Conservation (phyloP, 345 rosid species). For the Euphorbia peplus region DNA sequence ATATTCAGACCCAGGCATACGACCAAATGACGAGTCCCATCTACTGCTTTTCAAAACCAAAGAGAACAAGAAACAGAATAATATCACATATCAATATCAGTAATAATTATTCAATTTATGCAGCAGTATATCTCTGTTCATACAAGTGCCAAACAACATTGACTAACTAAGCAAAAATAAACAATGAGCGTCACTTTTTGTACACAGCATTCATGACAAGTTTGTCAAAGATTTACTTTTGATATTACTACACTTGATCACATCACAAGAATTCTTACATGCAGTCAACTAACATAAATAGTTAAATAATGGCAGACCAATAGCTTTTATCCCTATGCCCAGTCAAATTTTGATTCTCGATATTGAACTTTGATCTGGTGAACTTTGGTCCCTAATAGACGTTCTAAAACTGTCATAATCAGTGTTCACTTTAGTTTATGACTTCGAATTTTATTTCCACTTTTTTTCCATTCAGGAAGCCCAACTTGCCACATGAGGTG, state of each 20-base stretch:
- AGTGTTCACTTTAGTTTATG: too few relatives aligned
- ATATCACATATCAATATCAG: slow-evolving; percentile 11
- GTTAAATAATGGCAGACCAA: background rate
- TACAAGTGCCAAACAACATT: background rate
- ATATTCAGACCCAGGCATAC: slow-evolving; percentile 79
- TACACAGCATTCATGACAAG: background rate
- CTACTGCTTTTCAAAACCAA: slow-evolving; percentile 41
- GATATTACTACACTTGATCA: background rate
- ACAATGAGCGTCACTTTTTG: background rate
- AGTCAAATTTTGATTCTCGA: too few relatives aligned
- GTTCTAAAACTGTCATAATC: too few relatives aligned
- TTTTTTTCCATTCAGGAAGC: too few relatives aligned
- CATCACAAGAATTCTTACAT: background rate
- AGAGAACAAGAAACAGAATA: slow-evolving; percentile 10
- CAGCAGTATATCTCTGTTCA: background rate
- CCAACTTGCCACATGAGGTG: too few relatives aligned
- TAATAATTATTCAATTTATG: slow-evolving; percentile 12
- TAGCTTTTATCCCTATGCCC: background rate
- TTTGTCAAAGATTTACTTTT: background rate
- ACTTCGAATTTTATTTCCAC: too few relatives aligned
- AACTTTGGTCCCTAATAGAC: too few relatives aligned
- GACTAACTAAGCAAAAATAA: background rate
- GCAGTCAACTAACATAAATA: background rate
- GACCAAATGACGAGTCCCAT: slow-evolving; percentile 81
- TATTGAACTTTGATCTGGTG: too few relatives aligned